Evolutionary conservation across 176 grass and related monocot species (phyloP).

Genomic region (Alloteropsis semialata): DNA sequence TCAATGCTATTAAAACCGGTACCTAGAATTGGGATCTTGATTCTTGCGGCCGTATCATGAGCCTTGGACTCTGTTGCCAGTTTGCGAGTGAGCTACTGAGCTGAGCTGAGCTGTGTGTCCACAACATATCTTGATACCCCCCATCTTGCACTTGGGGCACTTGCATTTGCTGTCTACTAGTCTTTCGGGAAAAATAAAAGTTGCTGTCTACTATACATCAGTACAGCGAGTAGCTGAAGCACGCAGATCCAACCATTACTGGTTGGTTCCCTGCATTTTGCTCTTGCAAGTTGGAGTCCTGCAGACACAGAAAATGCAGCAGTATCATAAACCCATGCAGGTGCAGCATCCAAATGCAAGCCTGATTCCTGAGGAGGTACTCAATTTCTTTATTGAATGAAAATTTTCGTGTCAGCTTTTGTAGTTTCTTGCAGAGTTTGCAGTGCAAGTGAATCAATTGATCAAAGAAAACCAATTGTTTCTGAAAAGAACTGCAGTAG

Average conservation of each 20-base stretch:
- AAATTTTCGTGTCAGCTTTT: slow-evolving; percentile 23
- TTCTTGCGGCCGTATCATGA: slow-evolving; percentile 6
- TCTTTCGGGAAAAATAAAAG: too few species aligned
- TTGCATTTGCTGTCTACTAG: background rate
- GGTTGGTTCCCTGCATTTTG: background rate
- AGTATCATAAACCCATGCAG: slow-evolving; percentile 36
- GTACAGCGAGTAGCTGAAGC: slow-evolving; percentile 27
- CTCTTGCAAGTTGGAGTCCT: slow-evolving; percentile 13
- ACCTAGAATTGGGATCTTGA: slow-evolving; percentile 26
- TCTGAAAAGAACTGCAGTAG: background rate
- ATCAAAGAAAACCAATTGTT: background rate
- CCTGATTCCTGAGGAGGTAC: slow-evolving; percentile 5
- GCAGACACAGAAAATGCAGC: slow-evolving; percentile 15
- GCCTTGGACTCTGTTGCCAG: slow-evolving; percentile 14
- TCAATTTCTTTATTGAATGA: background rate
- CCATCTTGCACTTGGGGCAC: background rate
- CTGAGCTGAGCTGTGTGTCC: background rate
- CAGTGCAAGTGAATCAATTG: background rate
- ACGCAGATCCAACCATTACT: slow-evolving; percentile 22
- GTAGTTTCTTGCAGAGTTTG: background rate
- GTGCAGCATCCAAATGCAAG: slow-evolving; percentile 20
- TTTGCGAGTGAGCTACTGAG: background rate
- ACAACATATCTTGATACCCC: background rate
- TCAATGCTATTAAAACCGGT: background rate
- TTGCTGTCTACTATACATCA: background rate